Base-by-base conservation (phyloP, 257 asterid genomes). In the Forsythia suspensa region DNA sequence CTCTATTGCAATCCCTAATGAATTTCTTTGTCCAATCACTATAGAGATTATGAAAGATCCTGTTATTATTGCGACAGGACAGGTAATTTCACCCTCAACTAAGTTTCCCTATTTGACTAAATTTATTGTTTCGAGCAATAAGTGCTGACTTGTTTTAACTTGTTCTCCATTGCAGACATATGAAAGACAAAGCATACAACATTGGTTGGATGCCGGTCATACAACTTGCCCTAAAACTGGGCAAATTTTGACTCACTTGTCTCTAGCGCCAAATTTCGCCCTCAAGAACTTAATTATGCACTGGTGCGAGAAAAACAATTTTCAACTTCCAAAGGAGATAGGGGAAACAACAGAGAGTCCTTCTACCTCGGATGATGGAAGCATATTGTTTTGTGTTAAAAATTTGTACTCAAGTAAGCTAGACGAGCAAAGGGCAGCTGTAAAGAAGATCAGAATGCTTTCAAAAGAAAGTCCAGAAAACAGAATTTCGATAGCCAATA, bases 41-140 rank as follows among this genome's bases (percentile, higher is more conserved):
- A 81, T 95, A 34, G 97, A 92, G 86, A 90, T 95, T 34, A 93
- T 95, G 99, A 87, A 81, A 7, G 99, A 95, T 87, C 99, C 99
- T 2, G 98, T 95, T 63, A 91, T 93, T 65, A 77, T 95, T 63
- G 91, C 97, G 44, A 91, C 98, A 4, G 97, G 99, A 76, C 99
- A 90, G 97, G 98, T 94, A 71, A 66, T 6, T 3, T 75, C 37
- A 39, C 18, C 36, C 18, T 39, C 4, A 39, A 24, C 75, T 55
- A 69, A 41, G 70, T 52, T 29, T 11, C 4, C 51, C n/a, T 40
- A 69, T 36, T 11, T n/a, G 3, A 38, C 48, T 41, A 66, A 55
- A 48, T 69, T 46, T 7, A 18, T 11, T 41, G 52, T 79, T 63
- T 10, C 43, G 73, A 44, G 70, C 21, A 51, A 5, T 20, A 21